These are phyloP conservation scores for Patellifolia procumbens DNA, from an alignment of 179 eudicot genomes.

Conservation along the genomic window DNA sequence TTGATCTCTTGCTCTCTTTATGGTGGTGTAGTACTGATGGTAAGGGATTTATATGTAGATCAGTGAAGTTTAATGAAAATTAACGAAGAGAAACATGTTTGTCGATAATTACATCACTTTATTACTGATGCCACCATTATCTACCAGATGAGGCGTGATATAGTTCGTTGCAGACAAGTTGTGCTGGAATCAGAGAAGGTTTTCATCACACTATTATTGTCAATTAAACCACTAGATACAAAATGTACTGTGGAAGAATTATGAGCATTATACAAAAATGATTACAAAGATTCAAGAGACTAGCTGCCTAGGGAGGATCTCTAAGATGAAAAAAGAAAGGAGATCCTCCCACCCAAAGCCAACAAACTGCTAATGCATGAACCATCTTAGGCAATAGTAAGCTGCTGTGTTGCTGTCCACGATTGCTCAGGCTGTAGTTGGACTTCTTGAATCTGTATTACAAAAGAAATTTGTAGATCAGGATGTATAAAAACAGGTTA, in stretches of 20 bases:
- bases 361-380: background rate
- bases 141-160: no score
- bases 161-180: no score
- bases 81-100: no score
- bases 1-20: no score
- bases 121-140: no score
- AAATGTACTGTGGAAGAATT: slow-evolving; percentile 5
- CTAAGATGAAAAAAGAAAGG: background rate
- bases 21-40: no score
- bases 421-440: slow-evolving; percentile 70
- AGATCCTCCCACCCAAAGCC: background rate
- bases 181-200: no score
- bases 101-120: no score
- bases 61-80: no score
- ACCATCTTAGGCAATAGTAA: slow-evolving; percentile 45
- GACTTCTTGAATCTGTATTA: slow-evolving; percentile 64
- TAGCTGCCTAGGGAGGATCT: background rate
- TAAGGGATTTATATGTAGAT: no score
- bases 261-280: background rate
- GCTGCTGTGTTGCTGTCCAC: slow-evolving; percentile 77
- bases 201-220: no score
- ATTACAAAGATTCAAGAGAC: background rate
- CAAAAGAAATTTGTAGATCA: slow-evolving; percentile 1
- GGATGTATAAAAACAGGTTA: background rate
- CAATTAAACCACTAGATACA: background rate